Evolutionary conservation across 352 stramenopile species (phyloP), one percentile per base, ranked within the genome.

Genomic region (Phytopythium mirpurense): DNA sequence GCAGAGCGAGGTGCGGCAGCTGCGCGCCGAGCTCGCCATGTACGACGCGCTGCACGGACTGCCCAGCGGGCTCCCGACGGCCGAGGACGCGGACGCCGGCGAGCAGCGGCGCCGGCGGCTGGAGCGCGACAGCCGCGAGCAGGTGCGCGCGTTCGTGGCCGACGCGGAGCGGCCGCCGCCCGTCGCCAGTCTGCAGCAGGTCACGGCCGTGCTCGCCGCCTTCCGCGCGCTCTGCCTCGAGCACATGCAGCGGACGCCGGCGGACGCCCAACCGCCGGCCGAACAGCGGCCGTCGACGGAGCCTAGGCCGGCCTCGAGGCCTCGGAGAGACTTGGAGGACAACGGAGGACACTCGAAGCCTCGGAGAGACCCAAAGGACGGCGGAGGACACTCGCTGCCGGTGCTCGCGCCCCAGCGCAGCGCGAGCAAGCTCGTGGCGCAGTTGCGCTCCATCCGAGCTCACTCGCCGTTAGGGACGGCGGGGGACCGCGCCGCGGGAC

Each of bases 21-120:
- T 90, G 18, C 71, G 77, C 15, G 59, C 68, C 14, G 80, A 91
- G 45, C 64, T 93, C 6, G 68, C 68, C 21, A 65, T 89, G 62
- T 70, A 84, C 49, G 82, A 90, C 60, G 68, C 65, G 23, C 60
- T 93, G n/a, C 64, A 65, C 19, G 78, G 80, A 0, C 65, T 58
- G 10, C 76, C 61, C 43, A 53, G 54, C 14, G 55, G 63, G n/a
- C n/a, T n/a, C n/a, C n/a, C n/a, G n/a, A n/a, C n/a, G n/a, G n/a
- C n/a, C n/a, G 36, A 42, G 5, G n/a, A 42, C 5, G 29, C 5
- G 29, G 63, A 74, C 3, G 70, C 77, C 21, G 61, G 78, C 44
- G 27, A 42, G 3, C 69, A 68, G 24, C 48, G 29, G 24, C 54
- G 59, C 29, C 44, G 11, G 1, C 63, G 69, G 0, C 55, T 64